Base-by-base conservation (phyloP, 129 eudicot genomes). In the Artemisia annua region DNA sequence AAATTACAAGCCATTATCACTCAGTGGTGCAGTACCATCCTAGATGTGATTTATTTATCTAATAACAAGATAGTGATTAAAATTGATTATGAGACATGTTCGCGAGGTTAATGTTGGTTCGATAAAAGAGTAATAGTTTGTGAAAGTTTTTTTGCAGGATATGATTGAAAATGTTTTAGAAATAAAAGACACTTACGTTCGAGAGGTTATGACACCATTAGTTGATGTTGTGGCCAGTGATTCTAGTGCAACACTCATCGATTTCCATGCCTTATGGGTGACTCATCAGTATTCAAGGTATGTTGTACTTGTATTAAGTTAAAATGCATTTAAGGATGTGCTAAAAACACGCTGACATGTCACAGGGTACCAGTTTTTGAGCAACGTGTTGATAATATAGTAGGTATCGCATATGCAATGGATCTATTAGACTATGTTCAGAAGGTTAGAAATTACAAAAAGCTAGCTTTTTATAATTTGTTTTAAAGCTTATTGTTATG, bases 201-300 rank as follows among this genome's bases (percentile, higher is more conserved):
- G 99, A 54, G 99, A 94, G 84, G 97, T 94, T 83, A 94, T 94
- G 99, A 94, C 99, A n/a, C 99, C 99, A 57, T 96, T 94, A 79
- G 97, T 94, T 78, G 99, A 94, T 67, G 97, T 90, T 75, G 96
- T 94, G 50, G 99, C 99, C 57, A 94, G 90, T 79, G 97, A 94
- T 85, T 82, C 93, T 60, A 82, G 92, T 81, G 93, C 99, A 32
- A 88, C 99, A 48, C 86, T 94, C 2, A 74, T 90, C 4, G 99
- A 94, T 88, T 94, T 94, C 75, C 97, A 94, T 54, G 63, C 76
- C 79, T 78, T 89, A 51, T 94, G 99, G 99, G 86, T 90, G 72
- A 91, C 88, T 63, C 99, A 94, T 90, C 99, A 88, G 71, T 94
- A 94, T 76, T 94, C 99, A 53, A 88, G 99, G 99, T 90, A 67